Percentiles rank a stretch among this genome's conserved stretches.
Conservation (phyloP, 805 yeast species). For the Nakazawaea populi region DNA sequence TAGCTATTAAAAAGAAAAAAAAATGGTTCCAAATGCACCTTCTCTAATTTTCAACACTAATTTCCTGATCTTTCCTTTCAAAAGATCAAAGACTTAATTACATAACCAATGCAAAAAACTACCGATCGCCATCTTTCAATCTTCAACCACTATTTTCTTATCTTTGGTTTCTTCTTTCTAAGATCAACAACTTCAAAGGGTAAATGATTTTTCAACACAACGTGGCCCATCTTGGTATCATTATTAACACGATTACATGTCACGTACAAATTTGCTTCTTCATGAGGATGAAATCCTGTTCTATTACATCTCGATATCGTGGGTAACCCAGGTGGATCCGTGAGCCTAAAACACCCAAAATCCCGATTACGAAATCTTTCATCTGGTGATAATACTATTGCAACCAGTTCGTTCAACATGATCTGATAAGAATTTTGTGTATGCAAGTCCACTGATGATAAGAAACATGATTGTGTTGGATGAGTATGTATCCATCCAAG, state of each 20-base stretch:
- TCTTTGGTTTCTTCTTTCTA: constrained; percentile 19
- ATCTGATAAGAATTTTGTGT: constrained; percentile 65
- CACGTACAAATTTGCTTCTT: constrained; percentile 43
- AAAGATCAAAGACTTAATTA: no score
- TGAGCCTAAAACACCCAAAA: constrained; percentile 53
- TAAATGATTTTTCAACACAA: constrained; percentile 34
- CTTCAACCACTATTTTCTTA: not conserved
- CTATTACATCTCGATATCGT: constrained; percentile 44
- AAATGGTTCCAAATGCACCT: no score
- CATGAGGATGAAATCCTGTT: constrained; percentile 59
- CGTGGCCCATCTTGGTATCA: constrained; percentile 38
- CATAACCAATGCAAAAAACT: no score
- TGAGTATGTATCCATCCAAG: constrained; percentile 75
- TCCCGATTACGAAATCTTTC: constrained; percentile 30
- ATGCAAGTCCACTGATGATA: constrained; percentile 61
- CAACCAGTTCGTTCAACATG: constrained; percentile 65
- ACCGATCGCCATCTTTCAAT: no score
- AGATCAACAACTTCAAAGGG: constrained; percentile 47
- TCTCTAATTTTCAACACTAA: no score
- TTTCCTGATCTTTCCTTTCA: no score
- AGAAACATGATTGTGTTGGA: constrained; percentile 67
- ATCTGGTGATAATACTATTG: constrained; percentile 59
- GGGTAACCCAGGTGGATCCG: constrained; percentile 61
- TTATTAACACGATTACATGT: constrained; percentile 32
- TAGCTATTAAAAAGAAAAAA: no score